phyloP scores from a whole-genome alignment of 2,329 filamentous ascomycete species.

The Huntiella omanensis region DNA sequence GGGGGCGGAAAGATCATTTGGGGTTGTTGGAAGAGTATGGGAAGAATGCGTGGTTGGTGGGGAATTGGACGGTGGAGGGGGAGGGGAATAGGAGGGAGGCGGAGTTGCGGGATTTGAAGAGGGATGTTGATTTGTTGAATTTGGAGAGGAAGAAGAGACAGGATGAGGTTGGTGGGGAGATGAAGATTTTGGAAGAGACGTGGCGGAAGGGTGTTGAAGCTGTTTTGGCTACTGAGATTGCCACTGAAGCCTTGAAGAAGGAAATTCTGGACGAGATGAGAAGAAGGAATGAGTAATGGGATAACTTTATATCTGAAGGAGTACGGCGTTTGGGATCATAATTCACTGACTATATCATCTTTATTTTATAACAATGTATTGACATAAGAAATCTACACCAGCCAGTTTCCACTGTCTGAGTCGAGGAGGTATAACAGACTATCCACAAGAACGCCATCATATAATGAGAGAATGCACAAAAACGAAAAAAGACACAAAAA shows the following conservation, averaged over 20 bases:
- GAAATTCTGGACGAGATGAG: conserved; percentile 47
- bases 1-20: conserved; percentile 36
- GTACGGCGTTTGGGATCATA: not conserved
- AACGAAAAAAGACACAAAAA: conserved; percentile 1
- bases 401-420: not conserved
- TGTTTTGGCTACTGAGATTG: conserved; percentile 73
- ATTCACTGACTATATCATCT: not conserved
- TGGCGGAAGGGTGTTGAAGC: conserved; percentile 66
- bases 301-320: not conserved
- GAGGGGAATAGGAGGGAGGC: conserved; percentile 50
- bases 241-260: conserved; percentile 50
- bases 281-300: conserved; percentile 10
- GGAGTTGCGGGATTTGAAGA: conserved; percentile 50
- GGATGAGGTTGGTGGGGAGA: conserved; percentile 51
- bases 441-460: conserved; percentile 10
- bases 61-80: conserved; percentile 63
- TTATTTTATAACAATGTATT: not conserved
- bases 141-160: conserved; percentile 50
- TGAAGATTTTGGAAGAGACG: conserved; percentile 52
- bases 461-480: conserved; percentile 3
- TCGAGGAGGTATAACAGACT: conserved; percentile 4
- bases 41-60: conserved; percentile 79
- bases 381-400: not conserved
- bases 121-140: conserved; percentile 56
- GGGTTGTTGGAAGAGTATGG: conserved; percentile 62